Base-by-base conservation (phyloP, 495 filamentous ascomycete species). In the Diplogelasinospora grovesii region DNA sequence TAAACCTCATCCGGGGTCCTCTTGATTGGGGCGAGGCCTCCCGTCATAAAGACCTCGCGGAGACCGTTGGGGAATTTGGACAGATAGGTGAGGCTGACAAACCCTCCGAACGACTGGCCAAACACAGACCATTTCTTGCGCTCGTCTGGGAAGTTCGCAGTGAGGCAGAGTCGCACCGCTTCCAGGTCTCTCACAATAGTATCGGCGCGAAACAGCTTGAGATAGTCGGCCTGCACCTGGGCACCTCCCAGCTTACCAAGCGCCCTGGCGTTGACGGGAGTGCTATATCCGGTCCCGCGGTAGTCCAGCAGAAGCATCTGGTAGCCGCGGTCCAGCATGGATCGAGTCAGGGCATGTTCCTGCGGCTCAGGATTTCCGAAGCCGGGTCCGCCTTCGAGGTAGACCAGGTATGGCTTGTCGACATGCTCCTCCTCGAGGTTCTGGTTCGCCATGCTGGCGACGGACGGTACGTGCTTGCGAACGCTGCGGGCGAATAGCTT, bases 51-150 rank as follows among this genome's bases (percentile, higher is more conserved):
- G 15, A 75, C 85, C 65, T 97, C 89, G 23, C 73, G 73, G 31
- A 97, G 65, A 1, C 83, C 80, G 23, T 87, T 73, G 0, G 87
- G 87, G 45, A 77, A 81, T 42, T 82, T 75, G 11, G 85, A 92
- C 8, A 97, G 70, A 60, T 95, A 97, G 19, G 81, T 83, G 11
- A 83, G 67, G 5, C 70, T 68, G 43, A 84, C 89, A 61, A 95
- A 95, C 1, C 90, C 92, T 22, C 92, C 90, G 56, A 92, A 97
- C 14, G 82, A 88, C 63, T 96, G 90, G 8, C 92, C 92, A 33
- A 93, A 78, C 22, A 86, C 69, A 28, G 66, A 70, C 90, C 92
- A 96, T 63, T 83, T 83, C 51, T 78, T 75, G 52, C 85, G 78
- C 11, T 81, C 78, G 14, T 71, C 65, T 1, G 85, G 81, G 31